These are phyloP conservation scores for Rosa persica DNA, from an alignment of 306 rosid species.

Conservation along the genomic window DNA sequence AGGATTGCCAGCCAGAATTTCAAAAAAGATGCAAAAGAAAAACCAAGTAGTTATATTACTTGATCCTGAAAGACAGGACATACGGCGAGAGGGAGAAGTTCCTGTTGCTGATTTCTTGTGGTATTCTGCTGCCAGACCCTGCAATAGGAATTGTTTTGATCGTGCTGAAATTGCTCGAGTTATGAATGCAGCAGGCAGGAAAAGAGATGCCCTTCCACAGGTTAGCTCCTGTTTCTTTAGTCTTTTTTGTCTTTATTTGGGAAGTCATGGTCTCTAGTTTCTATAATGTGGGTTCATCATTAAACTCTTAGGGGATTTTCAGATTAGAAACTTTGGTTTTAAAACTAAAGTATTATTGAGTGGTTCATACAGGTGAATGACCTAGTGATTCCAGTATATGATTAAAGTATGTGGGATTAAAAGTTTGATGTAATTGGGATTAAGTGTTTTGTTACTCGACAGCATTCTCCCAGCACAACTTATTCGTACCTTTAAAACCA, in stretches of 20 bases:
- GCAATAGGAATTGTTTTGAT: conserved; percentile 90
- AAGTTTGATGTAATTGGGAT: background rate
- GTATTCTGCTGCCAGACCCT: conserved; percentile 96
- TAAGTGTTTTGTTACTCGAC: background rate
- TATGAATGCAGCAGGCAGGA: conserved; percentile 96
- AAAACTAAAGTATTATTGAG: background rate
- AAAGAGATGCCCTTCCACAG: conserved; percentile 96
- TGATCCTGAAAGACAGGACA: conserved; percentile 90
- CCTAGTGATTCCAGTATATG: background rate
- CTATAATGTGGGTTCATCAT: background rate
- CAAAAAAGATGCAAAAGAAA: conserved; percentile 77
- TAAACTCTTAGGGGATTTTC: background rate
- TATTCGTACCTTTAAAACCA: background rate
- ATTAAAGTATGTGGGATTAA: background rate
- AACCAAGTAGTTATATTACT: conserved; percentile 85
- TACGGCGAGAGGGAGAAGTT: conserved; percentile 91
- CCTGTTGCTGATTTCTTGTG: conserved; percentile 93
- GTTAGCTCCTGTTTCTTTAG: conserved; percentile 36
- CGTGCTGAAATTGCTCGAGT: conserved; percentile 98
- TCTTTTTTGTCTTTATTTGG: background rate
- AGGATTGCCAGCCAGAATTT: conserved; percentile 92
- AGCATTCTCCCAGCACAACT: background rate
- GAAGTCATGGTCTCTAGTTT: background rate
- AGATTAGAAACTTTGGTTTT: background rate
- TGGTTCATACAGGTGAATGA: background rate